These are phyloP conservation scores for Pseudopyrenochaeta lycopersici DNA, from an alignment of 2,329 filamentous ascomycete genomes.

Conservation along the genomic window DNA sequence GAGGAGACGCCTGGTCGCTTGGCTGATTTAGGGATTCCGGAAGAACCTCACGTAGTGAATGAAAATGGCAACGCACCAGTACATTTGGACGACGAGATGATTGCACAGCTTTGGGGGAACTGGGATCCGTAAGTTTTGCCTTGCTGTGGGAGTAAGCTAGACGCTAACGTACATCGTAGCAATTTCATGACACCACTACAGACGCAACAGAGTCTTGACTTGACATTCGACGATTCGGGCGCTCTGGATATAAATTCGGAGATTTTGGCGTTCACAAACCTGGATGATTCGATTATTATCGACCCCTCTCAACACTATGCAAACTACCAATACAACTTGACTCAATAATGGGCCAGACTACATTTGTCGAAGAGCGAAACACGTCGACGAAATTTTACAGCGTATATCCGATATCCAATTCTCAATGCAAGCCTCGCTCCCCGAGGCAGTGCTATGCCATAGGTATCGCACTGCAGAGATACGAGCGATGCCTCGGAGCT, in stretches of 20 bases:
- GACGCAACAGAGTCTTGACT: constrained; percentile 42
- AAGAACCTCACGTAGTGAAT: constrained; percentile 10
- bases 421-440: too few relatives aligned
- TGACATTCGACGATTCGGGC: constrained; percentile 43
- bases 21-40: constrained; percentile 38
- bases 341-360: not conserved
- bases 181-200: constrained; percentile 46
- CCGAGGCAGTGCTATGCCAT: not conserved
- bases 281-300: constrained; percentile 42
- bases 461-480: too few relatives aligned
- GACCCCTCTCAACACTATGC: constrained; percentile 26
- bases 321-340: not conserved
- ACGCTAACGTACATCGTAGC: constrained; percentile 12
- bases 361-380: not conserved
- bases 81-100: constrained; percentile 36
- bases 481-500: too few relatives aligned
- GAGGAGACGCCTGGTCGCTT: constrained; percentile 45
- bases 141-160: too few relatives aligned
- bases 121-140: constrained; percentile 43
- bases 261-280: constrained; percentile 39
- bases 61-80: constrained; percentile 16
- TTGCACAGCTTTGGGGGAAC: constrained; percentile 43
- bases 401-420: not conserved
- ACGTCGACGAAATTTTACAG: not conserved
- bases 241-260: constrained; percentile 43